Evolutionary conservation across 345 rosid species (phyloP).

Genomic region (Eucalyptus tenuipes): DNA sequence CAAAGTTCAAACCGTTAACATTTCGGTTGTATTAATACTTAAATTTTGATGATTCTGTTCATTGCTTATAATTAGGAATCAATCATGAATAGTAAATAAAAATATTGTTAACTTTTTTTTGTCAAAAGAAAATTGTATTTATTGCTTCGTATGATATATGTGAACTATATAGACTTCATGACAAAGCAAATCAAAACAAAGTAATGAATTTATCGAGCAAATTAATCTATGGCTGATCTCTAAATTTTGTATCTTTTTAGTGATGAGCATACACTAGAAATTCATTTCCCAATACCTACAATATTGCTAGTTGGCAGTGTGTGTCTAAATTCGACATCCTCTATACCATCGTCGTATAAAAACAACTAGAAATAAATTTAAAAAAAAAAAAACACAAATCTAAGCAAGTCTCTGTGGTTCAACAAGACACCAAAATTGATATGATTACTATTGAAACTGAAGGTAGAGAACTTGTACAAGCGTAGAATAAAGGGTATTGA

Average conservation of each 20-base stretch:
- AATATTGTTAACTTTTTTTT: neutral
- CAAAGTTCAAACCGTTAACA: neutral
- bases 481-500: neutral
- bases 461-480: neutral
- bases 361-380: too few relatives aligned
- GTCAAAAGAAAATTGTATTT: too few relatives aligned
- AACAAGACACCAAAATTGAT: neutral
- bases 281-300: too few relatives aligned
- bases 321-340: too few relatives aligned
- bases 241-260: too few relatives aligned
- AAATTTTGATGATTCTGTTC: neutral
- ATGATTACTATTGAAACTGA: too few relatives aligned
- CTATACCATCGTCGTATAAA: too few relatives aligned
- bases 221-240: rapidly evolving
- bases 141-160: too few relatives aligned
- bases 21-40: neutral
- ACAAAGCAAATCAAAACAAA: neutral
- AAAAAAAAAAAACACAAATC: too few relatives aligned
- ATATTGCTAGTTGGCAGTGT: too few relatives aligned
- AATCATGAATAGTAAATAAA: neutral
- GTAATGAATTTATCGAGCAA: too few relatives aligned
- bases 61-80: neutral
- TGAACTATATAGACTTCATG: neutral
- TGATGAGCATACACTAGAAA: neutral
- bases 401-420: too few relatives aligned